Evolutionary conservation across 2,329 filamentous ascomycete species (phyloP), one percentile per base, ranked within the genome.

Genomic region (Myotisia sp.): DNA sequence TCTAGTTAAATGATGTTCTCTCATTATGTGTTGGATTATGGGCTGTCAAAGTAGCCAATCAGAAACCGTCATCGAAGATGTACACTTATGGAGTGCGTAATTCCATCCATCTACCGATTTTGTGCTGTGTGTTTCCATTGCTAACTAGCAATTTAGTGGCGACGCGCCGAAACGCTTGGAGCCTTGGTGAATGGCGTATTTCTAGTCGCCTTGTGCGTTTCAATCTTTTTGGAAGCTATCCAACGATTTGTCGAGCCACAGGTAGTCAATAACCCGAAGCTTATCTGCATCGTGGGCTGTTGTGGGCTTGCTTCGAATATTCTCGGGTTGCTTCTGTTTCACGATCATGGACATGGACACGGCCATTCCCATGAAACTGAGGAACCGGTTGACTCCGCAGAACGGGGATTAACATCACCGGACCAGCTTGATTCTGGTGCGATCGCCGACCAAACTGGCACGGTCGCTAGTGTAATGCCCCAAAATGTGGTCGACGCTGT

Each of bases 181-280:
- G 90, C 90, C 30, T 77, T 95, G 48, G 83, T 95, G 61, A 98
- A 98, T 51, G 90, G 90, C 45, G 87, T 95, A 29, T 98, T 98
- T 64, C 69, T 98, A 28, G 90, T 98, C 51, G 90, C 90, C 5
- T 72, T 98, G 6, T 98, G 90, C 62, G 68, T 98, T 37, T 92
- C 87, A 33, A 98, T 98, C 58, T 81, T 95, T 51, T 76, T 98
- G 48, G 90, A 98, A 59, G 90, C 90, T 10, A 71, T 94, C 40
- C 84, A 86, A 49, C 79, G 90, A 51, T 80, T 98, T 47, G 70
- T 95, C 51, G 84, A 95, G 49, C 85, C 86, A 5, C 86, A 87
- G 49, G 75, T 81, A 53, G 86, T 98, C 50, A 67, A 67, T 33
- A 83, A 92, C 49, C 86, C 90, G 1, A 71, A 79, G 47, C 68